Conservation (phyloP, 371 early-diverging fungal species). For the Lichtheimia ramosa region DNA sequence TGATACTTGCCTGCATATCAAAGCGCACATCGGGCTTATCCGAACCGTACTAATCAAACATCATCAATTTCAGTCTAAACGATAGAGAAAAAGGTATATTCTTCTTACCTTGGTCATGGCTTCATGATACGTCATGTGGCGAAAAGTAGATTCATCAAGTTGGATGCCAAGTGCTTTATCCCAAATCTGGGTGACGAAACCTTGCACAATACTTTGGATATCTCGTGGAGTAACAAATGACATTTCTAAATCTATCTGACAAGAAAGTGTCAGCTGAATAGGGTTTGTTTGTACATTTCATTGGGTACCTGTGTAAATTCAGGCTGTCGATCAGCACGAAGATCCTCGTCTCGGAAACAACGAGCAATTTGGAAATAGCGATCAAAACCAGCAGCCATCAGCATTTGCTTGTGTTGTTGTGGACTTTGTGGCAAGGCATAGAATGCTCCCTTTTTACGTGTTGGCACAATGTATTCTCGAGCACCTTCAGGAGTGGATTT, state of each 20-base stretch:
- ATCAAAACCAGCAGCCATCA: constrained; percentile 90
- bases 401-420: constrained; percentile 90
- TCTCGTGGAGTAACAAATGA: constrained; percentile 74
- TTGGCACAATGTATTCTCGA: constrained; percentile 92
- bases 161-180: constrained; percentile 52
- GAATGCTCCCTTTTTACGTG: constrained; percentile 71
- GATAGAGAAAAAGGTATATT: not conserved
- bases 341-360: constrained; percentile 93
- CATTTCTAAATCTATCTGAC: constrained; percentile 87
- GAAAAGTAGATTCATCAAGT: constrained; percentile 53
- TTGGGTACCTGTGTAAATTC: constrained; percentile 84
- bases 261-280: not conserved
- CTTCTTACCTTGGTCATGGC: constrained; percentile 70
- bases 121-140: constrained; percentile 75
- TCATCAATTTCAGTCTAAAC: not conserved
- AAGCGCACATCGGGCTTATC: constrained; percentile 91
- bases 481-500: constrained; percentile 96
- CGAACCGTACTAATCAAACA: constrained; percentile 73
- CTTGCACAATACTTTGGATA: constrained; percentile 76
- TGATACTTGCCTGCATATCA: constrained; percentile 60
- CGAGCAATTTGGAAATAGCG: constrained; percentile 91
- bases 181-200: constrained; percentile 74
- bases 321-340: constrained; percentile 89
- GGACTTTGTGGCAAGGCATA: constrained; percentile 93
- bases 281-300: not conserved